Evolutionary conservation across 2,329 filamentous ascomycete genomes (phyloP).

Genomic region (Aureobasidium leucospermi): DNA sequence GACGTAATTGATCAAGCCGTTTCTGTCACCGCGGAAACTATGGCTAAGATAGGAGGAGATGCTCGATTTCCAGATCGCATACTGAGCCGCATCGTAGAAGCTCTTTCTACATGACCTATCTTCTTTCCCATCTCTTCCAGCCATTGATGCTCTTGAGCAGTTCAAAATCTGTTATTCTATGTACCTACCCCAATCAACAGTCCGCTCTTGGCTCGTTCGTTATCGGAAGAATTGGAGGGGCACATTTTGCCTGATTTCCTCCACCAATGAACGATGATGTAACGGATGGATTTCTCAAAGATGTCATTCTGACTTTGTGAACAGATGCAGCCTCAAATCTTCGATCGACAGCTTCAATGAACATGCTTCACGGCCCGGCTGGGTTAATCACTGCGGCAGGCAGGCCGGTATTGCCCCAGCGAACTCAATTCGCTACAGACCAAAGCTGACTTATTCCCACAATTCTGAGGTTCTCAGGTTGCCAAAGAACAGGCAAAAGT

Average conservation of each 20-base stretch:
- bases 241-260: conserved; percentile 7
- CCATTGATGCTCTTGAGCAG: neutral
- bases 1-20: conserved; percentile 12
- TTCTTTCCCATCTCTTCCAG: neutral
- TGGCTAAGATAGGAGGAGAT: neutral
- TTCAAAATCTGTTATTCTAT: neutral
- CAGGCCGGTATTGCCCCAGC: neutral
- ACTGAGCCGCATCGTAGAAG: neutral
- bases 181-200: neutral
- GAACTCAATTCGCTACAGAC: neutral
- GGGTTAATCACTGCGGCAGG: neutral
- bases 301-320: neutral
- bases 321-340: neutral
- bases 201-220: neutral
- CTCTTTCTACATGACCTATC: neutral
- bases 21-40: conserved; percentile 4
- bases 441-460: neutral
- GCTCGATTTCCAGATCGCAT: neutral
- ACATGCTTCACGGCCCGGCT: neutral
- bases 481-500: neutral
- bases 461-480: neutral
- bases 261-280: conserved; percentile 11
- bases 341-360: conserved; percentile 1
- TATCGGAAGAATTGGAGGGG: conserved; percentile 7
- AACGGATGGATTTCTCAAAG: neutral